Evolutionary conservation across 106 monocot species (phyloP), one percentile per base, ranked within the genome.

Genomic region (Dactylorhiza incarnata): DNA sequence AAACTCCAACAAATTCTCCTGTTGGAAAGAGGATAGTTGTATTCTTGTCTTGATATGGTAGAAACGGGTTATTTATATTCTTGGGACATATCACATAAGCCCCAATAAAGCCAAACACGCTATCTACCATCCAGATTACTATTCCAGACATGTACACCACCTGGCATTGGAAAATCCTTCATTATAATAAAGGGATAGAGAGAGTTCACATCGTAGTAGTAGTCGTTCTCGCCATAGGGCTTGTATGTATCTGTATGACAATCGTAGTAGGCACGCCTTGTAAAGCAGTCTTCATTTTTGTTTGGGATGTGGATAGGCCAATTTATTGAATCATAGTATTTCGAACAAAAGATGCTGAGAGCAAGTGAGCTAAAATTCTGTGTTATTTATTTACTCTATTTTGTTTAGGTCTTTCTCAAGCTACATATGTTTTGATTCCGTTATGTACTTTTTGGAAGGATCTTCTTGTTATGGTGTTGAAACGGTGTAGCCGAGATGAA

Each of bases 221-320:
- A 77, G 8, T 68, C 26, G 12, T 77, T 29, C 68, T 77, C 77
- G 24, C 49, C 67, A 68, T 49, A 77, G 6, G 67, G 77, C 23
- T 50, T 77, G 22, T 77, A 77, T 37, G 43, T 19, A 26, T 77
- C 77, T 14, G 43, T 13, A 68, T 77, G 77, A 68, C 77, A 61
- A 54, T 59, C 76, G 22, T 76, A 76, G 25, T 77, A 77, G 12
- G 25, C 73, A 47, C 63, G 46, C 66, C 68, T 29, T 16, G 29
- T 68, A 77, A 77, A 77, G 56, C 5, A 63, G 68, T 68, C 66
- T 48, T 76, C 52, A 26, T 75, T 75, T n/a, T 48, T 26, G 45
- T 72, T 72, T 49, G 72, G 45, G 72, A 72, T 49, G n/a, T 72
- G 72, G 72, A 72, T 72, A 48, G 48, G 72, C 68, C 68, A 72